Evolutionary conservation across 345 rosid species (phyloP), one percentile per base, ranked within the genome.

Genomic region (Bruguiera parviflora): DNA sequence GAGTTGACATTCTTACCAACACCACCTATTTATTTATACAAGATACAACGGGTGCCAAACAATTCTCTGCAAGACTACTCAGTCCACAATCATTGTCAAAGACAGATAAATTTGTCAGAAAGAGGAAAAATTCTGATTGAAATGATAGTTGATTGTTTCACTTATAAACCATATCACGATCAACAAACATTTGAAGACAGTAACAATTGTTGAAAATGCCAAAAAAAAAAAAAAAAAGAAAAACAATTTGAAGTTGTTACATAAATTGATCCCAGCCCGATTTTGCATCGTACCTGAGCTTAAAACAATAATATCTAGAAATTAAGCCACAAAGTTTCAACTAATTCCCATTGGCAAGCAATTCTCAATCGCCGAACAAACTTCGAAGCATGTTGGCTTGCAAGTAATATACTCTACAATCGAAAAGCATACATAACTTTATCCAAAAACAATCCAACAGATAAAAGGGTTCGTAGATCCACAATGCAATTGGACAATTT

Each of bases 1-100:
- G 80, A 28, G 80, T 77, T 13, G 80, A 67, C 80, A 77, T 77
- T 64, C 27, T 59, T 28, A 33, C 65, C 61, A 21, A 24, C 28
- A 56, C 59, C 3, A 16, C 5, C 27, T 55, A 8, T 15, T 15
- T 21, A 10, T 55, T 13, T n/a, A 55, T n/a, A 55, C 24, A 22
- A 55, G 58, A 55, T 22, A 55, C 59, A 55, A 55, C 16, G 1
- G 5, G 4, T 13, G 49, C 29, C 29, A 56, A 56, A 27, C 11
- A 56, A 15, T 56, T 11, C 59, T 56, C 16, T 27, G 28, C 29
- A 27, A 22, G 9, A 0, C 59, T 10, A 56, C 28, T 5, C 59
- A 21, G 59, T 24, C 22, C 59, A 56, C 18, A 15, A 43, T 15
- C 15, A 39, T 39, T 9, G 15, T 39, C 18, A 43, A 13, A 43